Evolutionary conservation across 345 rosid genomes (phyloP).

Genomic region (Arabis alpina): DNA sequence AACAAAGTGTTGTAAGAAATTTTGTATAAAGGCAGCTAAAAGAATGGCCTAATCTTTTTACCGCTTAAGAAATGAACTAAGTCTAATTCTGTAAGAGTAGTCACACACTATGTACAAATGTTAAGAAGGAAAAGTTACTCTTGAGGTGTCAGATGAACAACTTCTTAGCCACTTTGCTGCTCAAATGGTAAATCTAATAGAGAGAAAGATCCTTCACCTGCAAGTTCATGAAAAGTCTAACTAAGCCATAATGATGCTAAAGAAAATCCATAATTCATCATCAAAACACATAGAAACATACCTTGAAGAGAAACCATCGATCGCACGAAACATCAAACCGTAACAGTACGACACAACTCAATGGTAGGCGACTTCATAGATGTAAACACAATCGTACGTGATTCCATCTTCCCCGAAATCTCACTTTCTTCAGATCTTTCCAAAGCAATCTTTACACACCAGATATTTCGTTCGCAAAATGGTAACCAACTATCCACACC

Average conservation of each 20-base stretch:
- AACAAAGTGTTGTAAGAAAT: background rate
- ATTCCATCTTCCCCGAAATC: constrained; percentile 6
- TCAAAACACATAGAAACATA: background rate
- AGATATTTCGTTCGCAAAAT: background rate
- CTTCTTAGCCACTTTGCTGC: no score
- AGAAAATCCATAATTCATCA: background rate
- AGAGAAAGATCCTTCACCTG: background rate
- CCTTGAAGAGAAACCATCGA: no score
- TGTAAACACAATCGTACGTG: background rate
- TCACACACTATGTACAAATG: no score
- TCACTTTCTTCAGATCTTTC: background rate
- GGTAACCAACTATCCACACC: background rate
- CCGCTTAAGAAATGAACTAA: no score
- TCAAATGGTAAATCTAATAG: no score
- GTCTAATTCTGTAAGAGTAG: no score
- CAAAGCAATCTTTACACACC: background rate
- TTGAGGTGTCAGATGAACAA: no score
- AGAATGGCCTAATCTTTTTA: no score
- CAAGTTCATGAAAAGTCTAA: background rate
- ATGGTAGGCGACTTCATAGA: background rate
- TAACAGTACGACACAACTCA: constrained; percentile 2
- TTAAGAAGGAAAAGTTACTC: no score
- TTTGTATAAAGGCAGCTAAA: no score
- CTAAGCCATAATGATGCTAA: background rate
- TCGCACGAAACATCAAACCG: background rate